Conservation (phyloP, 2,329 filamentous ascomycete genomes). For the Trichoderma polysporum region DNA sequence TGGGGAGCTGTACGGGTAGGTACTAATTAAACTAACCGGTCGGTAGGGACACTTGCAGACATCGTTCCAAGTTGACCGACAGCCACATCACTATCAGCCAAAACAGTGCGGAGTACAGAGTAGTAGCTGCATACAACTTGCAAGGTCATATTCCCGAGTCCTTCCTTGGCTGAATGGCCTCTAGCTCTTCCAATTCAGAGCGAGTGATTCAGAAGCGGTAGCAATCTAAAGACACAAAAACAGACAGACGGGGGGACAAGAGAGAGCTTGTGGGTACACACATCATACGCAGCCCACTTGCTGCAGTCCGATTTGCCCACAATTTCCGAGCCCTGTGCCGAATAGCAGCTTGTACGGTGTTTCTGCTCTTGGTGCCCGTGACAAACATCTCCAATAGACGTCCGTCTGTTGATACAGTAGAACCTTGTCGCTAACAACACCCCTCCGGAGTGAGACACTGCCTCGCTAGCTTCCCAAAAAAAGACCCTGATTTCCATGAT, state of each 20-base stretch:
- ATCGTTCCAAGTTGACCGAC: background rate
- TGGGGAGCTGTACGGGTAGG: background rate
- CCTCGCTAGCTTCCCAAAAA: background rate
- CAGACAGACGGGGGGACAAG: background rate
- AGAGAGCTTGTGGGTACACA: background rate
- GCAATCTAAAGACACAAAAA: background rate
- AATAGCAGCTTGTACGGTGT: background rate
- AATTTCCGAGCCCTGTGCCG: background rate
- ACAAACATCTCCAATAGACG: too few relatives aligned
- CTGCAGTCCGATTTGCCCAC: background rate
- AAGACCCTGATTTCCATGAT: constrained; percentile 16
- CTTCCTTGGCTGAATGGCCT: background rate
- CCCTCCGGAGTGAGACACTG: constrained; percentile 1
- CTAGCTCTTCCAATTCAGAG: background rate
- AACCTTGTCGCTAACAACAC: background rate
- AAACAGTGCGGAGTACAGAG: background rate
- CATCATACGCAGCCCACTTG: background rate
- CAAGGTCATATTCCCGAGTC: background rate
- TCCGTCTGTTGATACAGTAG: too few relatives aligned
- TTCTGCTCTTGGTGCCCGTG: too few relatives aligned
- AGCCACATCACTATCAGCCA: background rate
- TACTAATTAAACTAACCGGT: background rate
- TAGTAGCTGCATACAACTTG: background rate
- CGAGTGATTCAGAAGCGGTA: too few relatives aligned
- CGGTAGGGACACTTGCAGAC: background rate